phyloP scores from a whole-genome alignment of 2,329 filamentous ascomycete species.

The Exophiala lecanii-corni region DNA sequence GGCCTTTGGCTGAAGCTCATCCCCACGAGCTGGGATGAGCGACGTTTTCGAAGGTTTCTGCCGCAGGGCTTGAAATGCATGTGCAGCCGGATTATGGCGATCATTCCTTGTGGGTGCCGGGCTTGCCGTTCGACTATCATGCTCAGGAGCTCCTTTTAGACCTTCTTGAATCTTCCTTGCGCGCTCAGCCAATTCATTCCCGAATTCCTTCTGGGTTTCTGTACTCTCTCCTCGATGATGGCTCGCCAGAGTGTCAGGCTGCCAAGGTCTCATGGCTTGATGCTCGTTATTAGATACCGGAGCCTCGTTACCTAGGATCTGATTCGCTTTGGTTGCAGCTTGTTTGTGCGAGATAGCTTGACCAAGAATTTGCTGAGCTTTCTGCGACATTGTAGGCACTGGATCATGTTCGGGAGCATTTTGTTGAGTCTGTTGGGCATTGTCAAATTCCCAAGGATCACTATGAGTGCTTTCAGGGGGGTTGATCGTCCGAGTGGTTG shows the following conservation, averaged over 20 bases:
- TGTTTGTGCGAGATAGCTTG: slow-evolving; percentile 33
- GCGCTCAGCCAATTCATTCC: slow-evolving; percentile 45
- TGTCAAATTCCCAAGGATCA: slow-evolving; percentile 53
- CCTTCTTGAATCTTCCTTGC: slow-evolving; percentile 46
- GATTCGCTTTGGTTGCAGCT: slow-evolving; percentile 21
- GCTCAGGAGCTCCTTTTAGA: slow-evolving; percentile 40
- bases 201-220: slow-evolving; percentile 47
- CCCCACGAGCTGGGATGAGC: slow-evolving; percentile 27
- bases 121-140: slow-evolving; percentile 41
- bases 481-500: slow-evolving; percentile 35
- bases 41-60: slow-evolving; percentile 36
- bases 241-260: slow-evolving; percentile 42
- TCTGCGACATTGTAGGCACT: slow-evolving; percentile 30
- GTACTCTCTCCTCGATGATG: slow-evolving; percentile 44
- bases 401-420: slow-evolving; percentile 14
- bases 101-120: slow-evolving; percentile 32
- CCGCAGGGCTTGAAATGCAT: slow-evolving; percentile 43
- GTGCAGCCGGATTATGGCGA: slow-evolving; percentile 31
- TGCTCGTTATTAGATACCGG: slow-evolving; percentile 9
- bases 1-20: slow-evolving; percentile 33
- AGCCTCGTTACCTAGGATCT: slow-evolving; percentile 20
- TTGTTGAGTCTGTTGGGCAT: slow-evolving; percentile 36
- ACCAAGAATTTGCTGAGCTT: slow-evolving; percentile 36
- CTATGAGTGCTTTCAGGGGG: slow-evolving; percentile 49
- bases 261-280: slow-evolving; percentile 21